Conservation (phyloP, 768 basidiomycete genomes). For the Russula earlei region DNA sequence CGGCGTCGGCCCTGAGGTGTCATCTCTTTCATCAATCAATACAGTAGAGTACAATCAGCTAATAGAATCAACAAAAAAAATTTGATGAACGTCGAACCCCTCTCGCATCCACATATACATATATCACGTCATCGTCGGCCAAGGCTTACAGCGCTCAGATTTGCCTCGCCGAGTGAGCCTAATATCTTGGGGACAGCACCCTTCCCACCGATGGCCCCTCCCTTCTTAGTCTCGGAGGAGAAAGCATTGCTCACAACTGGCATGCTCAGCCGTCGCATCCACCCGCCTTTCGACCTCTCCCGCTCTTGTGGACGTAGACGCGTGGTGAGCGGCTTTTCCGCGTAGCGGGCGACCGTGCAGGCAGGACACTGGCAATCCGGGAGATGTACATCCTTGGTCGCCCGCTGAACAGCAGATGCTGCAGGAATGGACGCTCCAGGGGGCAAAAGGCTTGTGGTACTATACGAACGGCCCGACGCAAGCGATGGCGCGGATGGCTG, state of each 20-base stretch:
- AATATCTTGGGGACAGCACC: background rate
- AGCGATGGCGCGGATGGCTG: slow-evolving; percentile 12
- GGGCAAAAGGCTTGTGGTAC: slow-evolving; percentile 32
- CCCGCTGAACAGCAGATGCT: slow-evolving; percentile 16
- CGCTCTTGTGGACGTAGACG: slow-evolving; percentile 39
- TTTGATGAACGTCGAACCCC: too few relatives aligned
- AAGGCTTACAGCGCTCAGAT: slow-evolving; percentile 8
- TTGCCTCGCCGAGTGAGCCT: slow-evolving; percentile 9
- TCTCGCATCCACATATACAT: too few relatives aligned
- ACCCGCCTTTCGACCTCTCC: slow-evolving; percentile 53
- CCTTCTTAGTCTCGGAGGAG: slow-evolving; percentile 45
- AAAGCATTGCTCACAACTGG: slow-evolving; percentile 50
- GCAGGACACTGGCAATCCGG: slow-evolving; percentile 58
- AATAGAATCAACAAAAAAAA: too few relatives aligned
- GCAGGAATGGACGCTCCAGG: slow-evolving; percentile 25
- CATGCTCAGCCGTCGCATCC: slow-evolving; percentile 75
- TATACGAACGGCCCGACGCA: slow-evolving; percentile 31
- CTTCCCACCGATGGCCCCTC: background rate
- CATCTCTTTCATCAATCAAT: too few relatives aligned
- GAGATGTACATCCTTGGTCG: slow-evolving; percentile 34
- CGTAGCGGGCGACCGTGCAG: slow-evolving; percentile 53
- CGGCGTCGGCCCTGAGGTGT: too few relatives aligned
- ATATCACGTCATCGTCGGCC: background rate
- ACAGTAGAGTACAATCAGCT: background rate
- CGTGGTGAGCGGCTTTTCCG: slow-evolving; percentile 27